Percentiles rank a stretch among this genome's conserved stretches.
Conservation (phyloP, 345 rosid genomes). For the Eutrema yunnanense region DNA sequence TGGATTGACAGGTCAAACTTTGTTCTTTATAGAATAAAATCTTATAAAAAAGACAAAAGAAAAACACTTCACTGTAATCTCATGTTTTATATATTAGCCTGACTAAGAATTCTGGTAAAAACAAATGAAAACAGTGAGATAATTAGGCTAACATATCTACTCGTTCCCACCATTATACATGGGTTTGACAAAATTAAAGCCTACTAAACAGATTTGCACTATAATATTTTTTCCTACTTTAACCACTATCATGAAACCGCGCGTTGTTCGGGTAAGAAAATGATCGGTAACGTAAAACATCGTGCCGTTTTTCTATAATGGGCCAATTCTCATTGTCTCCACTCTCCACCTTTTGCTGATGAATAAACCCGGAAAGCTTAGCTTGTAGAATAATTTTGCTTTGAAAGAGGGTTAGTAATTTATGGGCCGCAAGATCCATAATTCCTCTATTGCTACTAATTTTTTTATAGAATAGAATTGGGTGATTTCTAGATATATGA, state of each 20-base stretch:
- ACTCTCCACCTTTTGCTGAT: not conserved
- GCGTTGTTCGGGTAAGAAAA: not conserved
- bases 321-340: not conserved
- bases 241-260: not conserved
- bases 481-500: not conserved
- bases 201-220: not conserved
- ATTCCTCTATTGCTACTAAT: not conserved
- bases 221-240: not conserved
- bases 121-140: not conserved
- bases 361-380: not conserved
- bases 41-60: not conserved
- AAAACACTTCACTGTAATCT: not conserved
- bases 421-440: too few relatives aligned
- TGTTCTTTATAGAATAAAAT: slow-evolving; percentile 11
- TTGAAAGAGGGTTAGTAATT: not conserved
- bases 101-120: not conserved
- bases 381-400: not conserved
- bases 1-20: slow-evolving; percentile 29
- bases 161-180: not conserved
- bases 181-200: not conserved
- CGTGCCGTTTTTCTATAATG: not conserved
- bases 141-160: not conserved
- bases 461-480: not conserved
- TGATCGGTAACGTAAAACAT: not conserved
- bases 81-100: not conserved